phyloP scores from a whole-genome alignment of 108 stramenopile species.

The Pseudonitzschia delicatissima region DNA sequence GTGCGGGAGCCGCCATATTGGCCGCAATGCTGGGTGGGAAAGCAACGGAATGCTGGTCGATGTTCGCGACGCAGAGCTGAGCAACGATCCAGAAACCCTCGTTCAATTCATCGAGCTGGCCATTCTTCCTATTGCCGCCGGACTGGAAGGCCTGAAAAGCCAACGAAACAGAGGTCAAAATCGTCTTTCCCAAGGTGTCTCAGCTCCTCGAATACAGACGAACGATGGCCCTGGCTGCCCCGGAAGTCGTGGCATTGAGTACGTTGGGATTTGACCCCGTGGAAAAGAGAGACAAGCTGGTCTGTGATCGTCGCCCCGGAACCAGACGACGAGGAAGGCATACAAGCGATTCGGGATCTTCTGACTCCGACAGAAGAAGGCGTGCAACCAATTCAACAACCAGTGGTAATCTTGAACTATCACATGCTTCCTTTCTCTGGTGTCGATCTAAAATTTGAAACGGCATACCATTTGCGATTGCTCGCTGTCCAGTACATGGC shows the following conservation, averaged over 20 bases:
- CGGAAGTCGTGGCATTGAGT: slow-evolving; percentile 82
- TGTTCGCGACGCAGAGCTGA: slow-evolving; percentile 87
- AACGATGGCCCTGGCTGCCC: slow-evolving; percentile 81
- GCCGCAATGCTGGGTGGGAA: slow-evolving; percentile 79
- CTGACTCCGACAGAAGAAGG: slow-evolving; percentile 44
- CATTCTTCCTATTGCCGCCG: slow-evolving; percentile 83
- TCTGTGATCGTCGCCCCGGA: slow-evolving; percentile 82
- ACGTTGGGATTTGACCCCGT: slow-evolving; percentile 85
- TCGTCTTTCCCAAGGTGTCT: slow-evolving; percentile 88
- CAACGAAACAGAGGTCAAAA: slow-evolving; percentile 79
- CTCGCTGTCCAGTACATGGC: slow-evolving; percentile 85
- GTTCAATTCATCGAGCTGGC: slow-evolving; percentile 86
- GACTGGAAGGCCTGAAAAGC: slow-evolving; percentile 69
- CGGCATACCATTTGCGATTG: slow-evolving; percentile 81
- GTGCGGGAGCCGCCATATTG: slow-evolving; percentile 80
- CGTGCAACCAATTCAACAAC: slow-evolving; percentile 46
- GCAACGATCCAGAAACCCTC: slow-evolving; percentile 66
- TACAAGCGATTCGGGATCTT: slow-evolving; percentile 64
- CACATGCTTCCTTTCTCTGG: slow-evolving; percentile 79
- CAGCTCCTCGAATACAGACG: slow-evolving; percentile 76
- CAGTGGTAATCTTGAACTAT: slow-evolving; percentile 82
- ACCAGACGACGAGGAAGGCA: slow-evolving; percentile 77
- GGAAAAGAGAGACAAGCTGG: slow-evolving; percentile 75
- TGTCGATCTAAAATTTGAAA: slow-evolving; percentile 57
- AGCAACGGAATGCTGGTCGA: slow-evolving; percentile 90